phyloP scores from a whole-genome alignment of 2,329 filamentous ascomycete species.

The Pseudonectria foliicola region DNA sequence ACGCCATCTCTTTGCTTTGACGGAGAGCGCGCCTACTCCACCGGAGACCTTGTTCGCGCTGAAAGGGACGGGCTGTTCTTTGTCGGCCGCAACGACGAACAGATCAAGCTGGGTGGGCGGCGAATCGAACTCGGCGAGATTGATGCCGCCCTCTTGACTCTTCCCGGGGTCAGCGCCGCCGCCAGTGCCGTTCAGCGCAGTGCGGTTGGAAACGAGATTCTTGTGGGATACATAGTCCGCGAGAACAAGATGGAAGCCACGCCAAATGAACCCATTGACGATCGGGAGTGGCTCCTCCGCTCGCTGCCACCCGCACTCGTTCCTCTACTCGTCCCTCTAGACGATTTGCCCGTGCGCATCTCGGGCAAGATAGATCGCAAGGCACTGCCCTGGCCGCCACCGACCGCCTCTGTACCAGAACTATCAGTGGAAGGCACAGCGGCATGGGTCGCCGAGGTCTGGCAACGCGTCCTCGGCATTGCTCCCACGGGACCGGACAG shows the following conservation, averaged over 20 bases:
- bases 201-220: constrained; percentile 12
- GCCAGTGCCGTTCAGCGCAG: constrained; percentile 12
- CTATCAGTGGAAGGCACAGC: no score
- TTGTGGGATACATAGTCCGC: constrained; percentile 15
- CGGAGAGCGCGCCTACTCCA: constrained; percentile 17
- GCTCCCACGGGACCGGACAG: constrained; percentile 2
- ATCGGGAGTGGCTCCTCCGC: constrained; percentile 6
- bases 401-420: neutral
- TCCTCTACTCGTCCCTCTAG: constrained; percentile 13
- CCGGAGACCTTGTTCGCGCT: constrained; percentile 19
- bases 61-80: constrained; percentile 15
- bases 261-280: neutral
- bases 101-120: constrained; percentile 23
- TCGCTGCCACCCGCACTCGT: constrained; percentile 12
- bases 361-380: constrained; percentile 18
- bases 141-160: constrained; percentile 14
- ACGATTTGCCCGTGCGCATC: constrained; percentile 13
- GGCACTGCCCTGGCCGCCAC: constrained; percentile 4
- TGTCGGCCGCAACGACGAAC: constrained; percentile 21
- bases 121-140: constrained; percentile 23
- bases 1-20: constrained; percentile 10
- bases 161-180: constrained; percentile 13
- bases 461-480: constrained; percentile 9
- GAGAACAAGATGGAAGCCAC: neutral
- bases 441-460: no score